Base-by-base conservation (phyloP, 352 stramenopile species). In the Globisporangium spiculum region DNA sequence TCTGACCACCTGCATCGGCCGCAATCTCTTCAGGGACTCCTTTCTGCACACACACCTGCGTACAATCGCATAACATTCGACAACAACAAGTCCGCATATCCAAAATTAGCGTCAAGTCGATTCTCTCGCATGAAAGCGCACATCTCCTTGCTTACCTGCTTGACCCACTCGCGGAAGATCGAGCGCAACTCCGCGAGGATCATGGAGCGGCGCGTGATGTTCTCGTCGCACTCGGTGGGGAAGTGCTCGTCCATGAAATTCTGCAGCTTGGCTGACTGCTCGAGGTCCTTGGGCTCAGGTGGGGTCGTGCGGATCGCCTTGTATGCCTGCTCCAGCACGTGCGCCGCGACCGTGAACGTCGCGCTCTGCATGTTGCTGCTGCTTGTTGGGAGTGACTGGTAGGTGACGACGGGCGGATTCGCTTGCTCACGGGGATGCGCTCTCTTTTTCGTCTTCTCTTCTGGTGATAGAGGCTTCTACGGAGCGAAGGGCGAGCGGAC, bases 291-390 rank as follows among this genome's bases (percentile, higher is more conserved):
- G 32, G 81, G 75, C 67, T 96, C 89, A 3, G 89, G 89, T 24
- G 85, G 84, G 65, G 89, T 93, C 67, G 86, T 89, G 72, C 89
- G 89, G 74, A 96, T 96, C 60, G 89, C 84, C 78, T 94, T 94
- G 78, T 96, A 96, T 36, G 89, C 89, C 79, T 96, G 89, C 68
- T 96, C 86, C 44, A 96, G 80, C 66, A 92, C 80, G 64, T 91
- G 81, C 30, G 84, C 72, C 63, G 84, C 80, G 69, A 93, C 87
- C 6, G 74, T 80, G 63, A 92, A 89, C 63, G 81, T 78, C 67
- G 75, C 66, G 80, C 81, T 93, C 75, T 89, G 80, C 80, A 89
- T 89, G 12, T 20, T 26, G 44, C 44, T 66, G 54, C 1, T 65
- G 1, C 16, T 65, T n/a, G 41, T 20, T 18, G n/a, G n/a, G 58